Percentiles rank a stretch among this genome's conserved stretches.
These are phyloP conservation scores for Phoma sp. DNA, from an alignment of 2,329 filamentous ascomycete genomes.

Conservation along the genomic window DNA sequence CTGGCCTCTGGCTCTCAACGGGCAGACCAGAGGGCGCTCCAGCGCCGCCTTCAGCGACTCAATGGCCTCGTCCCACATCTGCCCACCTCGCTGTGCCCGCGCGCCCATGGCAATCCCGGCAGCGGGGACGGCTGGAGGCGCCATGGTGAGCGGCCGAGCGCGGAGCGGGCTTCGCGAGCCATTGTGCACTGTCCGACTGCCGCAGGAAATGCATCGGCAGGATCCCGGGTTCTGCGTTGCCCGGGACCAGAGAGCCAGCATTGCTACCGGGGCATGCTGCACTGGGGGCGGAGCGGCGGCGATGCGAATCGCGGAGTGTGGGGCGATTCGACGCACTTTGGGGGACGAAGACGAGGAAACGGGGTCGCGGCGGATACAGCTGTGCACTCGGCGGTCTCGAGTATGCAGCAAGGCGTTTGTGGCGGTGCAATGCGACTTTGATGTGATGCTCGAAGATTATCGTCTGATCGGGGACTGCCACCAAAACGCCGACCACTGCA, in stretches of 20 bases:
- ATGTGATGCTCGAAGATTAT: constrained; percentile 3
- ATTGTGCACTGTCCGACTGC: constrained; percentile 61
- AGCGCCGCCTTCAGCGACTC: constrained; percentile 52
- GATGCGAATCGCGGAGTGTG: constrained; percentile 24
- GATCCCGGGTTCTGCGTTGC: constrained; percentile 67
- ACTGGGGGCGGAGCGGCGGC: constrained; percentile 25
- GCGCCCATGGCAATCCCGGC: constrained; percentile 70
- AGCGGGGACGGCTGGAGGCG: constrained; percentile 72
- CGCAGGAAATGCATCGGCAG: constrained; percentile 70
- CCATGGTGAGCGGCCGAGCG: constrained; percentile 65
- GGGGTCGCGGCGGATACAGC: not conserved
- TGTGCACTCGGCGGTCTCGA: not conserved
- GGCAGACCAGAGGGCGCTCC: constrained; percentile 28
- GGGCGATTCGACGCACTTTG: constrained; percentile 27
- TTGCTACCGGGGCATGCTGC: constrained; percentile 55
- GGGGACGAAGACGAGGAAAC: not conserved
- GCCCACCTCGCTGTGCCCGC: constrained; percentile 63
- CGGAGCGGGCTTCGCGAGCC: constrained; percentile 60
- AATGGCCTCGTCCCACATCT: constrained; percentile 69
- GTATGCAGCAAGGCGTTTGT: not conserved
- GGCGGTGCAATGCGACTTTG: not conserved
- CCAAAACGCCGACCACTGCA: constrained; percentile 7
- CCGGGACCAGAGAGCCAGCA: constrained; percentile 75
- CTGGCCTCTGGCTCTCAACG: not conserved
- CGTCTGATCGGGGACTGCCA: constrained; percentile 12